phyloP scores from a whole-genome alignment of 257 asterid species.

The Nicotiana attenuata region DNA sequence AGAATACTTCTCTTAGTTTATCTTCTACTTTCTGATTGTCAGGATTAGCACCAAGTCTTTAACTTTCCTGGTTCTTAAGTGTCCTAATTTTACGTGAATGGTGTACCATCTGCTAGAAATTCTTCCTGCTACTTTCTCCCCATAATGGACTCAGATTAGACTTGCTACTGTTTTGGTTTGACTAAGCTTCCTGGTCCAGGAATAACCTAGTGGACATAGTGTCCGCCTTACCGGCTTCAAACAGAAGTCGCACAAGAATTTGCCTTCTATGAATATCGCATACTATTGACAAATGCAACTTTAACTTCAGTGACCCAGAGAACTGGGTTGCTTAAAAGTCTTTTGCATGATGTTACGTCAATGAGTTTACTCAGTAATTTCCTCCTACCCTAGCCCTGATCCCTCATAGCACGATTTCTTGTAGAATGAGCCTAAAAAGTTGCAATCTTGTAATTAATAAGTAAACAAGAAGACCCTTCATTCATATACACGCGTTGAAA shows the following conservation, averaged over 20 bases:
- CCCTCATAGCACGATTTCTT: not conserved
- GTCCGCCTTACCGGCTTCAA: not conserved
- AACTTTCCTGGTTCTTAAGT: not conserved
- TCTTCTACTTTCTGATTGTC: not conserved
- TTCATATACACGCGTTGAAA: not conserved
- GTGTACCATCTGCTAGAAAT: not conserved
- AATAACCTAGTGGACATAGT: not conserved
- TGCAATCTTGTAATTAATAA: not conserved
- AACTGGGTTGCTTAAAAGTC: not conserved
- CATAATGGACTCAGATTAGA: not conserved
- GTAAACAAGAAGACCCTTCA: not conserved
- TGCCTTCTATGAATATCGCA: not conserved
- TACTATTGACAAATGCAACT: not conserved
- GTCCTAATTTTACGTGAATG: not conserved
- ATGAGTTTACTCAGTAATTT: not conserved
- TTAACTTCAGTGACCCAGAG: not conserved
- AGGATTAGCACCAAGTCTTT: not conserved
- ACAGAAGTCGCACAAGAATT: not conserved
- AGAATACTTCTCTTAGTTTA: not conserved
- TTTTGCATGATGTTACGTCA: not conserved
- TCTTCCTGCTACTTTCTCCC: not conserved
- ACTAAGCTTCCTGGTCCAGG: not conserved
- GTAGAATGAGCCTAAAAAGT: not conserved
- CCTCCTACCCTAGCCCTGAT: not conserved
- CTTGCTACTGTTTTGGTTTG: not conserved